Percentiles rank a stretch among this genome's conserved stretches.
Conservation (phyloP, 2,329 filamentous ascomycete species). For the Fusarium burgessii region DNA sequence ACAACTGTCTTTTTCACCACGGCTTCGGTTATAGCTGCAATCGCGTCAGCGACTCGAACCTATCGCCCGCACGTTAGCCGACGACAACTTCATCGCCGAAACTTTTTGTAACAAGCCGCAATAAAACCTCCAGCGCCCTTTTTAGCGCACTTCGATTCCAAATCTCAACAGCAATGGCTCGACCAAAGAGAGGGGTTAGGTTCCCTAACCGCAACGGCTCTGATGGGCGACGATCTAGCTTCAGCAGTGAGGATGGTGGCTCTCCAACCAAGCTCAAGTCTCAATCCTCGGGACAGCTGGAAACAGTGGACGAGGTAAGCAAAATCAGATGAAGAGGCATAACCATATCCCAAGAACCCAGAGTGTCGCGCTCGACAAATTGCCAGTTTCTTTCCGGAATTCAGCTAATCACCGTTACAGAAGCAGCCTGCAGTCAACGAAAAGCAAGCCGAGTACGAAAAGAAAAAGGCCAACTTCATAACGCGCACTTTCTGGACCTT, state of each 20-base stretch:
- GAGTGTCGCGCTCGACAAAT: not conserved
- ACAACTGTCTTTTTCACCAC: slow-evolving; percentile 4
- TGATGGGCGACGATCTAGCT: slow-evolving; percentile 74
- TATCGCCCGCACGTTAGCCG: slow-evolving; percentile 1
- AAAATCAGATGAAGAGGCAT: not conserved
- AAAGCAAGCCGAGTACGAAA: slow-evolving; percentile 81
- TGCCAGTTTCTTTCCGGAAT: not conserved
- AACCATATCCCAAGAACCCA: not conserved
- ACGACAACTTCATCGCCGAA: slow-evolving; percentile 21
- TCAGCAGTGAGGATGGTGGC: slow-evolving; percentile 72
- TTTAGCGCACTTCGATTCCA: slow-evolving; percentile 11
- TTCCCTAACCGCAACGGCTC: slow-evolving; percentile 61
- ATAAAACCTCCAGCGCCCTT: not conserved
- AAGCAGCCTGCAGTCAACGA: slow-evolving; percentile 58
- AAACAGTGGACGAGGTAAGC: slow-evolving; percentile 54
- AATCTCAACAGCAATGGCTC: slow-evolving; percentile 48
- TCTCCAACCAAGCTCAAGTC: slow-evolving; percentile 49
- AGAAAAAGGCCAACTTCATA: slow-evolving; percentile 98
- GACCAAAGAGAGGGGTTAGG: slow-evolving; percentile 64
- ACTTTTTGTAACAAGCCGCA: slow-evolving; percentile 1
- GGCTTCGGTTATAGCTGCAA: not conserved
- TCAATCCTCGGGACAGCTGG: slow-evolving; percentile 48
- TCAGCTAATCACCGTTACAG: slow-evolving; percentile 46
- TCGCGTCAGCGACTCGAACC: slow-evolving; percentile 10
- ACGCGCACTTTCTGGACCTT: slow-evolving; percentile 98